A percentile compares a stretch with the other conserved stretches of the same genome.
phyloP scores from a whole-genome alignment of 306 rosid species.

The Aeschynomene evenia region DNA sequence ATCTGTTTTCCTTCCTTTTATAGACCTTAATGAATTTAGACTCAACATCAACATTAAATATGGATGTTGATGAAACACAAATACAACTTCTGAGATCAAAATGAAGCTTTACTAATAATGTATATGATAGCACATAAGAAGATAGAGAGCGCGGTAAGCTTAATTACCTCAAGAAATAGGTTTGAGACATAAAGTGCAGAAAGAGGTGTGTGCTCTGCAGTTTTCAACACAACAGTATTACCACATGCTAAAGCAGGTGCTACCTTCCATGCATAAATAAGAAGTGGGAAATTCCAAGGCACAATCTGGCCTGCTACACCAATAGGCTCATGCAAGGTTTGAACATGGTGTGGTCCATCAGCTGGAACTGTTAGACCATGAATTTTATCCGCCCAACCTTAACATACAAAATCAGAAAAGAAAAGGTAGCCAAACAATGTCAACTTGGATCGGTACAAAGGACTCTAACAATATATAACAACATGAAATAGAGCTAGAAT shows the following conservation, averaged over 20 bases:
- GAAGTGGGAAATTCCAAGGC: constrained; percentile 88
- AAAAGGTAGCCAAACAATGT: background rate
- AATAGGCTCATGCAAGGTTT: constrained; percentile 81
- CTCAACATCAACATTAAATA: background rate
- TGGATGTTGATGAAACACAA: no score
- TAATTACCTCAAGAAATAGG: constrained; percentile 72
- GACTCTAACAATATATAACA: no score
- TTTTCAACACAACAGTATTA: constrained; percentile 68
- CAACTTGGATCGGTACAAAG: constrained; percentile 4
- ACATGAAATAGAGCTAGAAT: constrained; percentile 8
- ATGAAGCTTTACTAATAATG: no score
- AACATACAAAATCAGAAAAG: background rate
- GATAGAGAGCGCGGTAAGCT: background rate
- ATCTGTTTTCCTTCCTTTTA: background rate
- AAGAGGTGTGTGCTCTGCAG: constrained; percentile 82
- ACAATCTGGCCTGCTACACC: constrained; percentile 83
- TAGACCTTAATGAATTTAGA: no score
- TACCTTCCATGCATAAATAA: constrained; percentile 76
- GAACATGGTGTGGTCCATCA: constrained; percentile 68
- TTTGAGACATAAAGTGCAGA: constrained; percentile 64
- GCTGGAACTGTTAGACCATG: constrained; percentile 77
- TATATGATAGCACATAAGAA: background rate
- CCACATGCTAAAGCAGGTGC: constrained; percentile 85
- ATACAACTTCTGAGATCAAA: no score
- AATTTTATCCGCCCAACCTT: constrained; percentile 88